Base-by-base conservation (phyloP, 352 stramenopile species). In the Phytophthora pistaciae region DNA sequence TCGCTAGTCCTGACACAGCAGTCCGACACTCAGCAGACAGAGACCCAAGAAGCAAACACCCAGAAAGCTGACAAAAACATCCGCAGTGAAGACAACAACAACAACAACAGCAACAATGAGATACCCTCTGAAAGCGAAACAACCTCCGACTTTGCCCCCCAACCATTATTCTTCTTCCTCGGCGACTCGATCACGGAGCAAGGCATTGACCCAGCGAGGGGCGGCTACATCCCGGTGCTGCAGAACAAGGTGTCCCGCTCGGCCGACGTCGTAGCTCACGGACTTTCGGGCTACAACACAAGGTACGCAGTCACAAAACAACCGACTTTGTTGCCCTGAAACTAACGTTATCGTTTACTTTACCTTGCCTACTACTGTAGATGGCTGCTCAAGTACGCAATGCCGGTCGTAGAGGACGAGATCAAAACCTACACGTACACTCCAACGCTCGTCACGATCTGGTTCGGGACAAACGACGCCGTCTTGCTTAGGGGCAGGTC, bases 111-210 rank as follows among this genome's bases (percentile, higher is more conserved):
- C 42, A 11, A 42, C 13, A n/a, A 13, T n/a, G 6, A 14, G 6
- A 13, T 49, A 21, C 1, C 42, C 18, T 13, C 13, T 10, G 13
- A 60, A 20, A 38, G 23, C 31, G 27, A 38, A 62, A 62, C 46
- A 46, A 10, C 31, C 20, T 56, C 10, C 23, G 11, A n/a, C 49
- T 52, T 16, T 9, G 10, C 42, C 14, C 14, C 18, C n/a, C 62
- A 23, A 21, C 42, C 42, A 13, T 23, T 49, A 49, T 49, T 49
- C 42, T 21, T 49, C 42, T 49, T 49, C 8, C 18, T 49, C 16
- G 80, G 80, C 5, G 80, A 88, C 66, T 85, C 77, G 56, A 67
- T 84, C 29, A 88, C 80, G 0, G 55, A 88, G 60, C 60, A 62
- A 18, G 76, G 55, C n/a, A 67, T 60, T 1, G 36, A 80, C 21